Evolutionary conservation across 2,329 filamentous ascomycete genomes (phyloP), one percentile per base, ranked within the genome.

Genomic region (Penicillium expansum): DNA sequence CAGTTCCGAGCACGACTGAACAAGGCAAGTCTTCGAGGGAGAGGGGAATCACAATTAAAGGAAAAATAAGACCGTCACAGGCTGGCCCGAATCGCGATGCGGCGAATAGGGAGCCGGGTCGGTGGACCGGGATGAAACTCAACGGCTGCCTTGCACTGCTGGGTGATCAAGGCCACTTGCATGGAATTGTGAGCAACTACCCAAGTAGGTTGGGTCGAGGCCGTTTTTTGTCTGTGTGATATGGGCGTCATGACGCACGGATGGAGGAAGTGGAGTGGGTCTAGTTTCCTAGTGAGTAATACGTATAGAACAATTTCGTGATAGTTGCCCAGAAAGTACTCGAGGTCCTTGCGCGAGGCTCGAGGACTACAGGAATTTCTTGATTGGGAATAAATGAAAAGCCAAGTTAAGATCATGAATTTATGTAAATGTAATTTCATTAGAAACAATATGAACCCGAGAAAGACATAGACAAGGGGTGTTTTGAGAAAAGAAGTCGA

Each of bases 371-470:
- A 58, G 45, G 24, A 10, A 32, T 37, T 16, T 22, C 16, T 50
- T 45, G n/a, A 35, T 29, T 35, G 11, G 37, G 24, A 32, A 48
- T 22, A 27, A 49, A 51, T 50, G 39, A 45, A 22, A 20, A 42
- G n/a, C 16, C 56, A 47, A 47, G 43, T 56, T 22, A 48, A 55
- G 55, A 41, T 58, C 52, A 49, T 65, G 39, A 52, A 50, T 59
- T 57, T 50, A 61, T 56, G 58, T 55, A 56, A 59, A 56, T 47
- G 58, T 50, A 57, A 54, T 58, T 63, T 52, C 62, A 65, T 64
- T 65, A 60, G 51, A 64, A 52, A 64, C 52, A 64, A 66, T 63
- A 64, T 65, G 53, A 47, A 63, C 58, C 61, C 61, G 57, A 52
- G 48, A 61, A 62, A 61, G 44, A 62, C 53, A 56, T 60, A 50